Base-by-base conservation (phyloP, 169 alveolate genomes). In the Plasmodium gaboni region DNA sequence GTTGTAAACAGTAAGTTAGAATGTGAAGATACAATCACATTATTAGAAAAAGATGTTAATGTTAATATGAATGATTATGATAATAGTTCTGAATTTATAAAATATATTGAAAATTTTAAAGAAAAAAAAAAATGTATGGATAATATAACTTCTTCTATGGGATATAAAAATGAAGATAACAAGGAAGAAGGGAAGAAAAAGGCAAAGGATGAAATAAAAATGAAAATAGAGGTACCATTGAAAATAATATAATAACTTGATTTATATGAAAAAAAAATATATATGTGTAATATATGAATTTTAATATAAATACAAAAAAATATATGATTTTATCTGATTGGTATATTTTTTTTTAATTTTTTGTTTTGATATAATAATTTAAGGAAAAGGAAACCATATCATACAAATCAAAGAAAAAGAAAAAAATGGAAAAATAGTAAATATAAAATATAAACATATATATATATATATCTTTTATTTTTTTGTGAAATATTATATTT, bases 361-460 rank as follows among this genome's bases (percentile, higher is more conserved):
- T 13, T 26, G 12, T 19, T 50, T 38, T 55, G 15, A 13, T 57
- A 51, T 4, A 13, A 50, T 55, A 53, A 42, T 24, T 19, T 38
- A 46, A 80, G 90, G 85, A 80, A 68, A 80, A 68, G 50, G 90
- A 80, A 69, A 80, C 90, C 12, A 9, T 67, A 46, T 80, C 90
- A 28, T 80, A 65, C 38, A 80, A 51, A 61, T 72, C 69, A 60
- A 80, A 80, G 72, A 80, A 80, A 64, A 42, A 67, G 63, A 80
- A 80, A 42, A 80, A 80, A 63, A 80, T 80, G 6, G 90, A 80
- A 38, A 80, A 80, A 80, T 80, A 80, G 90, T 80, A 80, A 80
- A 50, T 51, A 38, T n/a, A 19, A 32, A 12, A 60, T 22, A 73
- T 6, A 12, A 26, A 19, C 6, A 64, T 73, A 19, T 46, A 32